A percentile compares a stretch with the other conserved stretches of the same genome.
Conservation (phyloP, 495 filamentous ascomycete genomes). For the Cercophora samala region DNA sequence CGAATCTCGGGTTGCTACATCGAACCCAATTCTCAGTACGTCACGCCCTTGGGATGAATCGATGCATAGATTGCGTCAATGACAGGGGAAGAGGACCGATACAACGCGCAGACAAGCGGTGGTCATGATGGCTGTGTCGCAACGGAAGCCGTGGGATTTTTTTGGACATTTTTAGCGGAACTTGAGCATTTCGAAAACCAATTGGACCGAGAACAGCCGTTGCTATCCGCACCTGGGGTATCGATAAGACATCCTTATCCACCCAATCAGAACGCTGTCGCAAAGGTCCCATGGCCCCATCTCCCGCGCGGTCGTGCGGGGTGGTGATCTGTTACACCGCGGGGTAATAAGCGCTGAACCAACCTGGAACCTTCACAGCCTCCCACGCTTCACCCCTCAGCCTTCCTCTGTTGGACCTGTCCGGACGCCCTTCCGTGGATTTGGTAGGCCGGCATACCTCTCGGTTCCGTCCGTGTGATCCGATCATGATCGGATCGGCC, state of each 20-base stretch:
- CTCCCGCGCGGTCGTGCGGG: neutral
- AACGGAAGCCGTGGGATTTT: constrained; percentile 13
- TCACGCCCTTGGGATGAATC: constrained; percentile 6
- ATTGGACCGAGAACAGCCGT: constrained; percentile 32
- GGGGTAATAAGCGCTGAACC: neutral
- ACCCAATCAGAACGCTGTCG: constrained; percentile 20
- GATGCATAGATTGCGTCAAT: constrained; percentile 12
- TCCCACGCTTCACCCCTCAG: neutral
- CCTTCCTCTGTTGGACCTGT: neutral
- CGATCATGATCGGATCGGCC: constrained; percentile 14
- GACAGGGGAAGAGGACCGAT: constrained; percentile 16
- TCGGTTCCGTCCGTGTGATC: constrained; percentile 11
- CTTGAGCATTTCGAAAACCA: neutral
- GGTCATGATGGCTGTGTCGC: neutral
- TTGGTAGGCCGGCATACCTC: neutral
- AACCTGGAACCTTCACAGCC: neutral
- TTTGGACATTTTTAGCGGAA: constrained; percentile 10
- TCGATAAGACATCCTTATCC: constrained; percentile 7
- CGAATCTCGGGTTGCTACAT: neutral
- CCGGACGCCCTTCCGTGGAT: neutral
- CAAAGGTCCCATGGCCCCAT: constrained; percentile 1
- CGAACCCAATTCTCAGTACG: neutral
- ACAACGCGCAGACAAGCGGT: constrained; percentile 21
- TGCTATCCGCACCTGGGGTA: constrained; percentile 22
- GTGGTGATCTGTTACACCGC: neutral